phyloP scores from a whole-genome alignment of 306 rosid species.

The Delonix regia region DNA sequence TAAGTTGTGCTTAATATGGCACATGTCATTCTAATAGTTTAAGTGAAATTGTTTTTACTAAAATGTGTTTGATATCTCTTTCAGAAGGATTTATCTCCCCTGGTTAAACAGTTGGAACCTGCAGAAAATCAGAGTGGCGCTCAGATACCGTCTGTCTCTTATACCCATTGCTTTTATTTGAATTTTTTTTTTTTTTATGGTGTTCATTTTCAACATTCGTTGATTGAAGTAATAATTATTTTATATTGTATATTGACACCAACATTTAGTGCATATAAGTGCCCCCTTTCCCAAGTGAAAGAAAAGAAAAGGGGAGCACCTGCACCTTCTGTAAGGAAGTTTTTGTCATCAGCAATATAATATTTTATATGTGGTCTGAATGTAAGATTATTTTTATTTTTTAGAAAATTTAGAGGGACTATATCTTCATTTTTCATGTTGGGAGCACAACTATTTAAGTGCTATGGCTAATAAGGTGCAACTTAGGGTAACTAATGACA shows the following conservation, averaged over 20 bases:
- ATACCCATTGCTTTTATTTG: constrained; percentile 32
- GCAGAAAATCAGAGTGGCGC: constrained; percentile 61
- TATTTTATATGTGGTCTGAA: background rate
- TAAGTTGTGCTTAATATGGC: constrained; percentile 28
- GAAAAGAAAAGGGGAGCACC: background rate
- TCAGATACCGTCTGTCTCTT: constrained; percentile 81
- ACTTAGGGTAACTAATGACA: background rate
- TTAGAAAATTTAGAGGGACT: background rate
- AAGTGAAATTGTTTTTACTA: constrained; percentile 33
- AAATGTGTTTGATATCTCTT: constrained; percentile 38
- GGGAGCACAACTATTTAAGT: background rate
- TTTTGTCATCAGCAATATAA: background rate
- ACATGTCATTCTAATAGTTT: constrained; percentile 19
- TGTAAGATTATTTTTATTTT: background rate
- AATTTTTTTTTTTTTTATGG: background rate
- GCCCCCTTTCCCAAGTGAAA: background rate
- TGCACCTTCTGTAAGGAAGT: constrained; percentile 4
- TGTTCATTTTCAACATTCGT: constrained; percentile 20
- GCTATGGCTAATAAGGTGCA: background rate
- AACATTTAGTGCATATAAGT: background rate
- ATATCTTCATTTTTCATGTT: background rate
- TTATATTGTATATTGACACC: constrained; percentile 14
- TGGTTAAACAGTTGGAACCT: constrained; percentile 82
- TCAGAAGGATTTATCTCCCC: constrained; percentile 90
- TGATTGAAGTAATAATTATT: constrained; percentile 7